Base-by-base conservation (phyloP, 179 eudicot genomes). In the Carnegiea gigantea region DNA sequence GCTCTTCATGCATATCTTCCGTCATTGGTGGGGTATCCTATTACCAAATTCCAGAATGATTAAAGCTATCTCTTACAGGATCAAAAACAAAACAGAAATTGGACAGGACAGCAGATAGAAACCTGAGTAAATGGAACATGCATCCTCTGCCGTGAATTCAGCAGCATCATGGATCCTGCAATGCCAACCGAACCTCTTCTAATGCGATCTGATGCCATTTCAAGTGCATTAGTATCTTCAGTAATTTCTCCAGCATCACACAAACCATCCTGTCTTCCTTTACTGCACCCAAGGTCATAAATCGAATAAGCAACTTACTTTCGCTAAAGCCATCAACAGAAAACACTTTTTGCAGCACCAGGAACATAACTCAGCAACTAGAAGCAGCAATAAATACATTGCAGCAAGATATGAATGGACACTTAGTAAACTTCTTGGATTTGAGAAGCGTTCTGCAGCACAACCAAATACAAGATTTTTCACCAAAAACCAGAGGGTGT, bases 1-100 rank as follows among this genome's bases (percentile, higher is more conserved):
- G 87, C 83, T 96, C 99, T 85, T 96, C 99, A 85, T 95, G 99
- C 97, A 97, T 97, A 83, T 97, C 98, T 89, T 96, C 99, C 9
- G 99, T 97, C 99, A 97, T 97, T 78, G 88, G 90, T 78, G 98
- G 98, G 76, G 98, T 88, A 77, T 97, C 97, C 99, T 94, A 80
- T 76, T 80, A 83, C 48, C 77, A 80, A 40, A 76, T 67, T 71
- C 43, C 28, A 79, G 30, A 46, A 77, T 65, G 71, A 54, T 53
- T 26, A 36, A 10, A 67, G 49, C 30, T 2, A 24, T 84, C 24
- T 59, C 74, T 76, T n/a, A 21, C 59, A 17, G 21, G 33, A 20
- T 26, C 36, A 71, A 70, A 30, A 68, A 54, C 36, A 59, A 54
- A 49, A 43, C 70, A 64, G 60, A 77, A 71, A 80, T 62, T n/a